Conservation (phyloP, 306 rosid genomes). For the Herpetospermum pedunculosum region DNA sequence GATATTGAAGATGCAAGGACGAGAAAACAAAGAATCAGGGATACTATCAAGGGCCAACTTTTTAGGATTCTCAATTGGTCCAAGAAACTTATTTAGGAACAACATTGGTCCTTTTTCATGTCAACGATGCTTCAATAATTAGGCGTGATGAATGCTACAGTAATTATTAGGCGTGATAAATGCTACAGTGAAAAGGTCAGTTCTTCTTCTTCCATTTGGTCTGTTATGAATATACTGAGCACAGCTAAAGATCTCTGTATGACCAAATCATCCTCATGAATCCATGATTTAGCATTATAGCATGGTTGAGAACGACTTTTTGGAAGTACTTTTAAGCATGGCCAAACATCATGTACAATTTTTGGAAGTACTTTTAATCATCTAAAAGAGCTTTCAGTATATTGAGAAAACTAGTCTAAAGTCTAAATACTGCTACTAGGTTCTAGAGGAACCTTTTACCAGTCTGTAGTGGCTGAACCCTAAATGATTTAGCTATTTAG, state of each 20-base stretch:
- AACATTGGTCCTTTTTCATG: constrained; percentile 8
- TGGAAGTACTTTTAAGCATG: neutral
- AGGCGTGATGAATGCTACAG: no score
- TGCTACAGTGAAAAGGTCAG: neutral
- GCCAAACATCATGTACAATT: neutral
- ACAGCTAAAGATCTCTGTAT: neutral
- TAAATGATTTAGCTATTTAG: no score
- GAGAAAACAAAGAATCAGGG: constrained; percentile 40
- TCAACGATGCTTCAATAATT: neutral
- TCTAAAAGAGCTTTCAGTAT: neutral
- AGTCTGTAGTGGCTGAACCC: no score
- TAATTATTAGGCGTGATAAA: neutral
- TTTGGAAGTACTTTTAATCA: neutral
- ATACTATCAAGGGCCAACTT: constrained; percentile 34
- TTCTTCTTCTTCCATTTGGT: neutral
- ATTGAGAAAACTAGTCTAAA: neutral
- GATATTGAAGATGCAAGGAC: constrained; percentile 73
- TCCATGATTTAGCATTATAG: neutral
- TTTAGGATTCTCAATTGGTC: constrained; percentile 65
- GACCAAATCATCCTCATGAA: neutral
- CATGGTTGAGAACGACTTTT: neutral
- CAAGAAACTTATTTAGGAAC: constrained; percentile 48
- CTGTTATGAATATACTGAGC: neutral
- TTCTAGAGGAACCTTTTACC: no score
- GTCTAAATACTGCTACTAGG: no score